A percentile compares a stretch with the other conserved stretches of the same genome.
These are phyloP conservation scores for Dictyophora rubrovolvata DNA, from an alignment of 768 basidiomycete species.

Conservation along the genomic window DNA sequence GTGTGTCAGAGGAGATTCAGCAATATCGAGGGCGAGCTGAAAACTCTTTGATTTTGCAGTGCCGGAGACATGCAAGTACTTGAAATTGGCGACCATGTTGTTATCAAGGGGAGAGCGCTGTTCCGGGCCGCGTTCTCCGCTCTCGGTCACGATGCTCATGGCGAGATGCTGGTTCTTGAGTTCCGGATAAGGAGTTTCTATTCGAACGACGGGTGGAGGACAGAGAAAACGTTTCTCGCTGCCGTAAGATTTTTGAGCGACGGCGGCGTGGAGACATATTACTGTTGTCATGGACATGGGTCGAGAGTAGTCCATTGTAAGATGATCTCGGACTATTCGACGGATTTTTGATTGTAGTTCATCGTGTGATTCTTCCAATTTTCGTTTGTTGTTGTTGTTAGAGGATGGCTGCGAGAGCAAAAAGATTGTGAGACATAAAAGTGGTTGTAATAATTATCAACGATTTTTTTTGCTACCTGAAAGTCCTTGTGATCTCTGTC, in stretches of 20 bases:
- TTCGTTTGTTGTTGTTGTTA: conserved; percentile 45
- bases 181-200: conserved; percentile 81
- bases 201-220: conserved; percentile 87
- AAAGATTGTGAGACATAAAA: neutral
- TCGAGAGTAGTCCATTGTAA: conserved; percentile 62
- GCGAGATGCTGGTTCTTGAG: conserved; percentile 72
- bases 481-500: neutral
- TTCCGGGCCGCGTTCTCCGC: conserved; percentile 72
- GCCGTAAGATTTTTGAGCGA: conserved; percentile 93
- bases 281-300: conserved; percentile 86
- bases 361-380: conserved; percentile 53
- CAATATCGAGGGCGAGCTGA: conserved; percentile 74
- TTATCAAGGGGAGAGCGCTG: conserved; percentile 77
- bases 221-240: conserved; percentile 92
- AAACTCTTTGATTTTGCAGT: conserved; percentile 87
- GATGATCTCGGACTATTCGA: conserved; percentile 74
- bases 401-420: conserved; percentile 30
- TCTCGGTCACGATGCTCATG: conserved; percentile 81
- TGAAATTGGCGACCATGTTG: conserved; percentile 82
- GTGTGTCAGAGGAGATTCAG: conserved; percentile 47
- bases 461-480: conserved; percentile 3
- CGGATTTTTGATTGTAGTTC: conserved; percentile 67
- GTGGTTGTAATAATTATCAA: neutral
- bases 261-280: conserved; percentile 82
- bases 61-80: conserved; percentile 81